A percentile compares a stretch with the other conserved stretches of the same genome.
Evolutionary conservation across 2,329 filamentous ascomycete genomes (phyloP).

Genomic region (Drechmeria coniospora): DNA sequence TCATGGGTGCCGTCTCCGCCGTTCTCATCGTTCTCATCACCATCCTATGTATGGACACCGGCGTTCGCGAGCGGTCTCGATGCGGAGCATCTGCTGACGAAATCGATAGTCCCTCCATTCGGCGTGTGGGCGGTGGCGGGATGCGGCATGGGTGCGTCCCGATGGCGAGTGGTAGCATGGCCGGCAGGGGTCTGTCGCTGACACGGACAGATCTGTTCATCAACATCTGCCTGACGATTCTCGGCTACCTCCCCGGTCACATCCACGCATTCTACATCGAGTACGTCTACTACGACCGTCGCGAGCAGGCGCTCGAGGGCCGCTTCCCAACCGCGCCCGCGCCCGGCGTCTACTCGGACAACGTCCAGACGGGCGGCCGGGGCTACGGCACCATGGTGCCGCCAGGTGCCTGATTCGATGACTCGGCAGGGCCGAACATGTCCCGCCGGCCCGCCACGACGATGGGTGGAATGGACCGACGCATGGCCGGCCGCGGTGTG

Average conservation of each 20-base stretch:
- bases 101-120: constrained; percentile 44
- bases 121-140: constrained; percentile 50
- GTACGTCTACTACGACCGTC: constrained; percentile 69
- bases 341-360: constrained; percentile 56
- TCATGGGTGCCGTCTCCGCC: constrained; percentile 33
- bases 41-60: constrained; percentile 34
- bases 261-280: constrained; percentile 70
- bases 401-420: constrained; percentile 6
- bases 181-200: constrained; percentile 3
- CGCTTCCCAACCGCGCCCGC: constrained; percentile 37
- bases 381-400: constrained; percentile 40
- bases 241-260: constrained; percentile 63
- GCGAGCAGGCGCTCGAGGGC: constrained; percentile 45
- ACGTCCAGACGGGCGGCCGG: constrained; percentile 57
- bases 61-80: constrained; percentile 1
- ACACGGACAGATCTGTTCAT: constrained; percentile 39
- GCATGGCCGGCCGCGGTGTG: no score
- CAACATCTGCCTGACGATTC: constrained; percentile 50
- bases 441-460: no score
- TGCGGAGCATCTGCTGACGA: constrained; percentile 7
- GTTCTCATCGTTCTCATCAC: constrained; percentile 36
- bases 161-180: no score
- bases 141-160: constrained; percentile 37
- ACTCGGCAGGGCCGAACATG: no score
- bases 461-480: no score